These are phyloP conservation scores for Wickerhamomyces canadensis DNA, from an alignment of 805 yeast species.

Conservation along the genomic window DNA sequence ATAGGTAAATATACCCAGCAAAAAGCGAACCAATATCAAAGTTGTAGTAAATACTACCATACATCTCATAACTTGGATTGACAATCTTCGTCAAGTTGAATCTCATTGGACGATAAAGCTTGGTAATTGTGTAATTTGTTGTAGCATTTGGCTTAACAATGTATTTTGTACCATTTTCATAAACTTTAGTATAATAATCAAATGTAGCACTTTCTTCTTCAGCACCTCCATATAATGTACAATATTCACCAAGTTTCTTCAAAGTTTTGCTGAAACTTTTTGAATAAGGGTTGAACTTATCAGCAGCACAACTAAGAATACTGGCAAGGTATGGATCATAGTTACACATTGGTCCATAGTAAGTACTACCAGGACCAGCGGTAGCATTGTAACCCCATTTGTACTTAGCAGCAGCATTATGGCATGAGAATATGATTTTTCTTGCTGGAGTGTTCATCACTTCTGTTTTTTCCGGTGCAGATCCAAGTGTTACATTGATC, in stretches of 20 bases:
- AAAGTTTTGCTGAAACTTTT: slow-evolving; percentile 11
- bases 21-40: slow-evolving; percentile 14
- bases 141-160: slow-evolving; percentile 5
- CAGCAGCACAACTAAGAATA: slow-evolving; percentile 5
- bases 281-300: slow-evolving; percentile 6
- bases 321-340: slow-evolving; percentile 1
- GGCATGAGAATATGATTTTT: neutral
- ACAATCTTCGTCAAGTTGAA: neutral
- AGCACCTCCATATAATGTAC: slow-evolving; percentile 1
- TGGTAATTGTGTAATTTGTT: slow-evolving; percentile 5
- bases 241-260: neutral
- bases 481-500: no score
- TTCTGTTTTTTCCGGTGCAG: slow-evolving; percentile 1
- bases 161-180: slow-evolving; percentile 26
- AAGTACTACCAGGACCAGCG: neutral
- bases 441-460: neutral
- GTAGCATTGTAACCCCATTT: neutral
- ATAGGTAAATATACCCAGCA: slow-evolving; percentile 30
- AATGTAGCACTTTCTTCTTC: slow-evolving; percentile 17
- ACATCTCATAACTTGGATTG: slow-evolving; percentile 1
- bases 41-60: slow-evolving; percentile 10
- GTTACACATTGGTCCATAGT: neutral
- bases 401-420: neutral
- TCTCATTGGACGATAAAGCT: slow-evolving; percentile 11
- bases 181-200: slow-evolving; percentile 14